Conservation (phyloP, 352 stramenopile species). For the Detonula confervacea region DNA sequence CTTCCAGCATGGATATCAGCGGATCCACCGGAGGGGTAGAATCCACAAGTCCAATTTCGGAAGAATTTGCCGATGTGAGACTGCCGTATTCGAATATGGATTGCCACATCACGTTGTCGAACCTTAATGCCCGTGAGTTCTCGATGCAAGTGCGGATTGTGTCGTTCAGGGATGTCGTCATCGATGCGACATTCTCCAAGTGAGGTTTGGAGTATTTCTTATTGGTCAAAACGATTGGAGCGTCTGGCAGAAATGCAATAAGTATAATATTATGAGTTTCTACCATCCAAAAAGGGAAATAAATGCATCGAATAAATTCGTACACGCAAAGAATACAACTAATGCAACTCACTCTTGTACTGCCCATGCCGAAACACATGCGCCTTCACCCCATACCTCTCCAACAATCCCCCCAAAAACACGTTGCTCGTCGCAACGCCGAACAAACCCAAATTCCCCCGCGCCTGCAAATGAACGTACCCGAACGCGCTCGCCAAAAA, state of each 20-base stretch:
- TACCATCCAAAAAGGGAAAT: too few species aligned
- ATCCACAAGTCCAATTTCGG: slow-evolving; percentile 71
- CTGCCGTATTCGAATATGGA: slow-evolving; percentile 68
- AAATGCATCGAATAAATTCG: too few species aligned
- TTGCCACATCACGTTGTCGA: slow-evolving; percentile 67
- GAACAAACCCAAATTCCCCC: slow-evolving; percentile 69
- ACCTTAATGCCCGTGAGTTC: slow-evolving; percentile 27
- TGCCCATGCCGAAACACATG: slow-evolving; percentile 79
- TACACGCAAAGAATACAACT: not conserved
- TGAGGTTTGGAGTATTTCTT: slow-evolving; percentile 57
- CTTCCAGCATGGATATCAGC: slow-evolving; percentile 51
- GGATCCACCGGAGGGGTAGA: slow-evolving; percentile 52
- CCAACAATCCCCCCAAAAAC: slow-evolving; percentile 60
- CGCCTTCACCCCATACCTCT: slow-evolving; percentile 74
- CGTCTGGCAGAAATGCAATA: slow-evolving; percentile 41
- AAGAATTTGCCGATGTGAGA: slow-evolving; percentile 56
- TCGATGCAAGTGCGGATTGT: slow-evolving; percentile 61
- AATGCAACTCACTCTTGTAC: slow-evolving; percentile 74
- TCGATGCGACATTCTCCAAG: slow-evolving; percentile 49
- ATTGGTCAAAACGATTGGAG: slow-evolving; percentile 71
- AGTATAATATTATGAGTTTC: too few species aligned
- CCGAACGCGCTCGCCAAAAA: slow-evolving; percentile 71
- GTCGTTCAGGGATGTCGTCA: slow-evolving; percentile 64
- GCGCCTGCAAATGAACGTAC: slow-evolving; percentile 65
- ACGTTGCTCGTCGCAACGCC: slow-evolving; percentile 50